Evolutionary conservation across 1,284 basidiomycete genomes (phyloP).

Genomic region (Meripilus lineatus): DNA sequence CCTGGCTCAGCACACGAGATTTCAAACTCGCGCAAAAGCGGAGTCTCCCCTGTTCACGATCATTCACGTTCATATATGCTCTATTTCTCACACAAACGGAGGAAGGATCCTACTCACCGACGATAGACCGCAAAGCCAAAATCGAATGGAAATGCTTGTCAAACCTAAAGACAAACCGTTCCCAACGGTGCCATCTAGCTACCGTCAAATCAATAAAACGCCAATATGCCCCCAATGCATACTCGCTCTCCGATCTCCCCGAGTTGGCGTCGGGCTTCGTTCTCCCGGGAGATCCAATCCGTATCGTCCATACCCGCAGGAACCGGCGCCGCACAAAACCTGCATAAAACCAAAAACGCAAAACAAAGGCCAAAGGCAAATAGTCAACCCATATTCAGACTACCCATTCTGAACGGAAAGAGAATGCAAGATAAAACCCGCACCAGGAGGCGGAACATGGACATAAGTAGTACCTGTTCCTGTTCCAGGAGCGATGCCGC

Average conservation of each 20-base stretch:
- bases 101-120: constrained; percentile 42
- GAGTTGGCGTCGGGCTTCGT: too few species aligned
- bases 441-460: too few species aligned
- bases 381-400: too few species aligned
- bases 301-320: too few species aligned
- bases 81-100: not conserved
- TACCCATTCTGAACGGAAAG: too few species aligned
- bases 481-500: too few species aligned
- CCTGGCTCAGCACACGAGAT: constrained; percentile 62
- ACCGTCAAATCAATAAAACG: constrained; percentile 69
- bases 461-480: too few species aligned
- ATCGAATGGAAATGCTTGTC: constrained; percentile 70
- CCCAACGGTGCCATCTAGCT: constrained; percentile 77
- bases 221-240: constrained; percentile 75
- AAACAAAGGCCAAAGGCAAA: too few species aligned
- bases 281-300: too few species aligned
- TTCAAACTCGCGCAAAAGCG: constrained; percentile 68
- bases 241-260: constrained; percentile 39
- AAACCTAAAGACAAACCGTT: constrained; percentile 72
- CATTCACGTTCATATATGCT: not conserved
- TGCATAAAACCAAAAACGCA: too few species aligned
- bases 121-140: constrained; percentile 61
- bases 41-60: constrained; percentile 54
- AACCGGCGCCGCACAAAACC: too few species aligned
- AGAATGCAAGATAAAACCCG: too few species aligned